phyloP scores from a whole-genome alignment of 768 basidiomycete genomes.

The Xerocomellus chrysenteron region DNA sequence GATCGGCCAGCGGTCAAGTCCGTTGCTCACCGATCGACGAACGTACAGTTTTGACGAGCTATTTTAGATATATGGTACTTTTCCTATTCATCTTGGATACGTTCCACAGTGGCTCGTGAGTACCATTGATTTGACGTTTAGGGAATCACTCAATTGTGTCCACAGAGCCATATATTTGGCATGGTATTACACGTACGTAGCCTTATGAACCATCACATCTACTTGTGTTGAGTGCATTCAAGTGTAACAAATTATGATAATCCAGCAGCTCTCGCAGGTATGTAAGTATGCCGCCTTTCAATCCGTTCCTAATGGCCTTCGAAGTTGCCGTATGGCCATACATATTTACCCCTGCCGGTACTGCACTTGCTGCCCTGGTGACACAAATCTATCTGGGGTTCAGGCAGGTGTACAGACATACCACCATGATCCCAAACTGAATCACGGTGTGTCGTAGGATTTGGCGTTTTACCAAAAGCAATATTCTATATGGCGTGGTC shows the following conservation, averaged over 20 bases:
- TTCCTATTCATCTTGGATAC: slow-evolving; percentile 21
- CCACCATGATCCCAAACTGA: not conserved
- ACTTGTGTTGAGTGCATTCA: not conserved
- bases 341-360: slow-evolving; percentile 49
- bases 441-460: slow-evolving; percentile 10
- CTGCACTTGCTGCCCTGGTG: slow-evolving; percentile 46
- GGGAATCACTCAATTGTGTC: not conserved
- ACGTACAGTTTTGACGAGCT: not conserved
- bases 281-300: not conserved
- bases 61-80: slow-evolving; percentile 15
- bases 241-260: slow-evolving; percentile 17
- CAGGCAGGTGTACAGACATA: slow-evolving; percentile 32
- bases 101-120: slow-evolving; percentile 19
- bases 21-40: not conserved
- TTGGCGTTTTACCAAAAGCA: slow-evolving; percentile 10
- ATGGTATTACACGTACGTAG: slow-evolving; percentile 17
- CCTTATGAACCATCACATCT: too few relatives aligned
- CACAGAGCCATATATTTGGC: slow-evolving; percentile 20
- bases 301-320: not conserved
- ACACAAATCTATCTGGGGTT: slow-evolving; percentile 49
- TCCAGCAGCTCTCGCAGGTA: slow-evolving; percentile 8
- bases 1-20: slow-evolving; percentile 11
- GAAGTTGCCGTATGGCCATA: slow-evolving; percentile 48
- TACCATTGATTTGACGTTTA: not conserved
- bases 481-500: slow-evolving; percentile 34